A percentile compares a stretch with the other conserved stretches of the same genome.
Conservation (phyloP, 1,139 yeast genomes). For the Suhomyces chickasaworum region DNA sequence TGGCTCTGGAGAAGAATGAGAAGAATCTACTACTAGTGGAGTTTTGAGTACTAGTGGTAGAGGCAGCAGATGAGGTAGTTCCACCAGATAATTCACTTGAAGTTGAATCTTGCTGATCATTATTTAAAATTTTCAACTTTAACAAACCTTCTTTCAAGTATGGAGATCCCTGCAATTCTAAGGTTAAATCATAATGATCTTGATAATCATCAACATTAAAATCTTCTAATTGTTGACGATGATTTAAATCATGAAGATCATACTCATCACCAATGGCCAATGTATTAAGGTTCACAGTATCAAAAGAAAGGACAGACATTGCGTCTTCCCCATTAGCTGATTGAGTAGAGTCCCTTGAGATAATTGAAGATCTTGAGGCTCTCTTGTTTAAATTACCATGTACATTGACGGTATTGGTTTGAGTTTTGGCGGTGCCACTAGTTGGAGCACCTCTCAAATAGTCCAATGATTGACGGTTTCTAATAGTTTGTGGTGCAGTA, state of each 20-base stretch:
- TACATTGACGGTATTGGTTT: conserved; percentile 3
- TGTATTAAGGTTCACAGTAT: conserved; percentile 31
- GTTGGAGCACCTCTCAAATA: conserved; percentile 23
- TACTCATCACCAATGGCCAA: conserved; percentile 20
- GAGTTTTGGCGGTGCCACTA: conserved; percentile 2
- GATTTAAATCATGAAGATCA: conserved; percentile 10
- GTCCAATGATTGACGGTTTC: conserved; percentile 36
- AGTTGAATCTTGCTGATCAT: conserved; percentile 40
- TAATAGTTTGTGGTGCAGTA: conserved; percentile 19
- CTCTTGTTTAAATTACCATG: conserved; percentile 28
- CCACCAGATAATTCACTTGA: conserved; percentile 20
- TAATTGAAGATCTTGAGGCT: conserved; percentile 40
- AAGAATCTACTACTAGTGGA: conserved; percentile 25
- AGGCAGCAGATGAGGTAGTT: conserved; percentile 26
- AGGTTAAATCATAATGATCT: conserved; percentile 57
- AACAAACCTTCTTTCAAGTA: conserved; percentile 78
- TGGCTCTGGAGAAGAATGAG: conserved; percentile 26
- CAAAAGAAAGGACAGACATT: conserved; percentile 41
- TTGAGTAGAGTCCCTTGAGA: conserved; percentile 31
- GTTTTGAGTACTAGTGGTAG: conserved; percentile 23
- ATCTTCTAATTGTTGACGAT: conserved; percentile 33
- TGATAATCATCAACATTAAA: conserved; percentile 47
- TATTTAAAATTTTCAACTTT: conserved; percentile 49
- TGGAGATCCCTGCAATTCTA: conserved; percentile 73
- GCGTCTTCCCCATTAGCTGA: conserved; percentile 35